Base-by-base conservation (phyloP, 2,329 filamentous ascomycete species). In the Stagonosporopsis chrysanthemi region DNA sequence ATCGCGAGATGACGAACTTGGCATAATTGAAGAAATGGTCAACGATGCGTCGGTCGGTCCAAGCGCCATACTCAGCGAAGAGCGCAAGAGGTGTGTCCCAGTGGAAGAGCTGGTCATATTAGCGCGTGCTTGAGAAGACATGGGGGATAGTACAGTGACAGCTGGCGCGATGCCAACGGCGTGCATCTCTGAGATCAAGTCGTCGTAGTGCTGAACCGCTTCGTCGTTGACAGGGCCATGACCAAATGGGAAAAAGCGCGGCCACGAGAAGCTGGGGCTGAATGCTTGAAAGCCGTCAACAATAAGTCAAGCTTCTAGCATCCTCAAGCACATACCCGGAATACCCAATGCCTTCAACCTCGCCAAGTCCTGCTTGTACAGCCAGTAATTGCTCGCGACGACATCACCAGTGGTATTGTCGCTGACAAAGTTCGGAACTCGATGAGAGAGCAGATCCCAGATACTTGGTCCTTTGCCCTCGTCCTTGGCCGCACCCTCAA, bases 361-460 rank as follows among this genome's bases (percentile, higher is more conserved):
- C 2, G 74, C 75, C 62, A 77, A 70, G 46, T 80, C 78, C 47
- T 79, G 76, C 66, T 79, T 79, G 58, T 79, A 80, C 24, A 79
- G 58, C 52, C 71, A 79, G 62, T 80, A 80, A 48, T 79, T 75
- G 17, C 77, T 73, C 19, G 70, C 75, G 40, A 77, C 70, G 9
- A 79, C 72, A 61, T 79, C 78, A 14, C 75, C 78, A 6, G 75
- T 79, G 7, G 72, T 72, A 50, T 78, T 76, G 33, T 80, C 78
- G 14, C 68, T 65, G 5, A 81, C 78, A 41, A 69, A 71, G 23
- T 77, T 77, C 29, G 75, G 70, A n/a, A 74, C 74, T 19, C 75
- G 65, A 47, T 79, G 79, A 12, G 74, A 63, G n/a, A 81, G 62
- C 36, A 80, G 57, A 63, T 79, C 78, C 78, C 78, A 80, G n/a